Percentiles rank a stretch among this genome's conserved stretches.
phyloP scores from a whole-genome alignment of 371 early-diverging fungal genomes.

The Vavraia culicis region DNA sequence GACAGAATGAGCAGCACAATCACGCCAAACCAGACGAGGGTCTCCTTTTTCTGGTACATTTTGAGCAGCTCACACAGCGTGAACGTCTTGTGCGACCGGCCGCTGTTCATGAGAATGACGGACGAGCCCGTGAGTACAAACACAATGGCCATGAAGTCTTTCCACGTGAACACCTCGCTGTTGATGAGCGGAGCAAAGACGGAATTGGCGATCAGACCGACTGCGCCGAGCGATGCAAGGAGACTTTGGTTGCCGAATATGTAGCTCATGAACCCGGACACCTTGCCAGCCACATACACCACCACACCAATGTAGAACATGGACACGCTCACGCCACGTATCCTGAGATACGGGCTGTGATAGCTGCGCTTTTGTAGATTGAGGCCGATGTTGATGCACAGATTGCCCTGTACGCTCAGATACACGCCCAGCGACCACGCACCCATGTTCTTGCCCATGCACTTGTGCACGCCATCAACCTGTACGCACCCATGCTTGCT shows the following conservation, averaged over 20 bases:
- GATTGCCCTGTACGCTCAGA: slow-evolving; percentile 51
- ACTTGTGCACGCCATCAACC: slow-evolving; percentile 33
- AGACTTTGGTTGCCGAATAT: slow-evolving; percentile 64
- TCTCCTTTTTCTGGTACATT: slow-evolving; percentile 49
- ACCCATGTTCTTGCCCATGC: slow-evolving; percentile 27
- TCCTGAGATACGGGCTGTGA: slow-evolving; percentile 34
- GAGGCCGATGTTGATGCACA: slow-evolving; percentile 55
- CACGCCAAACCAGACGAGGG: slow-evolving; percentile 51
- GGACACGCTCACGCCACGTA: slow-evolving; percentile 18
- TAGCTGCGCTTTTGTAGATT: slow-evolving; percentile 62
- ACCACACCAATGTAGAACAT: slow-evolving; percentile 47
- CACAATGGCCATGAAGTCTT: slow-evolving; percentile 53
- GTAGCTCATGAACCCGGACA: slow-evolving; percentile 54
- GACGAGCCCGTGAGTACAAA: slow-evolving; percentile 57
- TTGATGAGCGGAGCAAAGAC: slow-evolving; percentile 61
- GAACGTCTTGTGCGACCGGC: slow-evolving; percentile 46
- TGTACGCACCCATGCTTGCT: slow-evolving; percentile 29
- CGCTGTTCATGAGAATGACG: slow-evolving; percentile 53
- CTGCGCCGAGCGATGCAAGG: slow-evolving; percentile 55
- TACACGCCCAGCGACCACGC: slow-evolving; percentile 49
- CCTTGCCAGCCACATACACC: slow-evolving; percentile 53
- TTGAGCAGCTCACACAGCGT: slow-evolving; percentile 53
- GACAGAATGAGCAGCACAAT: slow-evolving; percentile 46
- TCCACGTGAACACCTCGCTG: slow-evolving; percentile 50
- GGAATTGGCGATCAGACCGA: slow-evolving; percentile 57